Evolutionary conservation across 2,329 filamentous ascomycete species (phyloP), one percentile per base, ranked within the genome.

Genomic region (Xylaria sp.): DNA sequence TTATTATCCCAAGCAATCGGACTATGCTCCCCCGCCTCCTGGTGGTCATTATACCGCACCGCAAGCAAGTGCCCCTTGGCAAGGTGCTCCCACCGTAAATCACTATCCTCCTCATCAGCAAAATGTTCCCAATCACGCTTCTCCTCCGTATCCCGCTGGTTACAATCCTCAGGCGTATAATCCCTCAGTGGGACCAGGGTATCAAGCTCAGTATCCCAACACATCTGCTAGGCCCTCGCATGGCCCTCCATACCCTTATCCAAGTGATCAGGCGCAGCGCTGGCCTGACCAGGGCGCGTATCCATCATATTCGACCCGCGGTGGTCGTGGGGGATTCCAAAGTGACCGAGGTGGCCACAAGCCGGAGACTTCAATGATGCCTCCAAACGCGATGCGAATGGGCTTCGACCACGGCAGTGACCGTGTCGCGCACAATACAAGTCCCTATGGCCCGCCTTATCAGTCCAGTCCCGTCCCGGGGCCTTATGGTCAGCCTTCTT

Each of bases 81-180:
- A 75, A 62, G 66, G 70, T 55, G 53, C 64, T 47, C 72, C 74
- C 50, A 67, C 72, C 50, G 65, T 74, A 52, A 71, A 64, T 51
- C 69, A 72, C 52, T 67, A 67, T 33, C 67, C 69, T 61, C 67
- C 55, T 38, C 63, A 37, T 37, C 67, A 66, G 35, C 60, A 60
- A 42, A 64, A 42, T 60, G 63, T 79, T 57, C 66, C 70, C 40
- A 82, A 83, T 28, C 75, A 87, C 35, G 79, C 84, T 52, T 75
- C 82, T 33, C 78, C 82, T 63, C 84, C 60, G 23, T 73, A 72
- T 21, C 65, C 68, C 57, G 57, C 71, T 19, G 67, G 45, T 43
- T 74, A 73, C 45, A 65, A 64, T 28, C 62, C 71, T 47, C 86
- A 87, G 68, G 74, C 79, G 8, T 88, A 87, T 61, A 74, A 75